phyloP scores from a whole-genome alignment of 2,329 filamentous ascomycete species.

The Knufia petricola region DNA sequence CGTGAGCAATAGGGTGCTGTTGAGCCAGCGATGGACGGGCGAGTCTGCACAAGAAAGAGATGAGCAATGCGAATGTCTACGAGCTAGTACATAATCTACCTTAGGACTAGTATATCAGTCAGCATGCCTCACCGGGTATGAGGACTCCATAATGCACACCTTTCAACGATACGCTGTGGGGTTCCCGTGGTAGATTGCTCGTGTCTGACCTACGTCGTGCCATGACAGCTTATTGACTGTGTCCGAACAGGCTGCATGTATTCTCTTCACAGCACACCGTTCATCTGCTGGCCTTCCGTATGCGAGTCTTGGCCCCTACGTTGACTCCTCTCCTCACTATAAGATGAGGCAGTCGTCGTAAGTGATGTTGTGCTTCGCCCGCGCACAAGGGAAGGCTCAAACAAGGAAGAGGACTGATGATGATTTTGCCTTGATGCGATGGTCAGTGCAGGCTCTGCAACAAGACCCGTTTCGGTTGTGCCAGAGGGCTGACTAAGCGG shows the following conservation, averaged over 20 bases:
- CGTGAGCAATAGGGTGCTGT: conserved; percentile 34
- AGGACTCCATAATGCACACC: conserved; percentile 1
- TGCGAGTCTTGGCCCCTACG: too few relatives aligned
- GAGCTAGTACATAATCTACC: conserved; percentile 34
- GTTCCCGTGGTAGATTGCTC: conserved; percentile 2
- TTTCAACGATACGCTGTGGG: conserved; percentile 9
- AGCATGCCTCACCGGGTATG: neutral
- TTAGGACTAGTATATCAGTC: conserved; percentile 36
- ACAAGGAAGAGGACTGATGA: too few relatives aligned
- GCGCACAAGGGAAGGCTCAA: too few relatives aligned
- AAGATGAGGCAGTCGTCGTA: too few relatives aligned
- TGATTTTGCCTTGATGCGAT: neutral
- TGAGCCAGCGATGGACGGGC: conserved; percentile 31
- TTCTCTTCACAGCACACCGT: too few relatives aligned
- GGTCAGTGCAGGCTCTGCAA: neutral
- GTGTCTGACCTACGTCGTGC: conserved; percentile 3
- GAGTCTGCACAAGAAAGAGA: neutral
- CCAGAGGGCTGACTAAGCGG: too few relatives aligned
- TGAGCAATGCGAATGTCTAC: conserved; percentile 30
- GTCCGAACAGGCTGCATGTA: too few relatives aligned
- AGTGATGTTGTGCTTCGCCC: too few relatives aligned
- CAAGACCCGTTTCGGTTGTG: neutral
- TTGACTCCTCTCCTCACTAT: too few relatives aligned
- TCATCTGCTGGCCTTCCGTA: too few relatives aligned
- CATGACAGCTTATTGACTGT: neutral